These are phyloP conservation scores for Neonectria coccinea DNA, from an alignment of 2,329 filamentous ascomycete species.

Conservation along the genomic window DNA sequence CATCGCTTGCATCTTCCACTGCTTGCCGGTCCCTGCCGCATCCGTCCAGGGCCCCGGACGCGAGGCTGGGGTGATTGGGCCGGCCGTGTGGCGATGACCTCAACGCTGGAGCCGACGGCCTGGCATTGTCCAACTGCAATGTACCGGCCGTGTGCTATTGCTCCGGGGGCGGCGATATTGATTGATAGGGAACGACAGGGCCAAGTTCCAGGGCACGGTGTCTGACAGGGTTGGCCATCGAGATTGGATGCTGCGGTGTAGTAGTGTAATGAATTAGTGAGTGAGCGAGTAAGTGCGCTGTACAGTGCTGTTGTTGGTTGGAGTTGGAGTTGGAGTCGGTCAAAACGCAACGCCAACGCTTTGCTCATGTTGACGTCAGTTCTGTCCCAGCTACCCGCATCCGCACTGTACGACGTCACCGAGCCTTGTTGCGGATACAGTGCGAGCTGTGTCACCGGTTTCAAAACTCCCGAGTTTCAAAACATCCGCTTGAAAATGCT, in stretches of 20 bases:
- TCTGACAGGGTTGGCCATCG: neutral
- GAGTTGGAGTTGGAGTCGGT: neutral
- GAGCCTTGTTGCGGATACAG: slow-evolving; percentile 15
- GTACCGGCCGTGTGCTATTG: slow-evolving; percentile 13
- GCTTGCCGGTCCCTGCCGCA: slow-evolving; percentile 37
- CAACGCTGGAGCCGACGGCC: slow-evolving; percentile 32
- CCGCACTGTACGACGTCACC: slow-evolving; percentile 29
- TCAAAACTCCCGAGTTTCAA: slow-evolving; percentile 18
- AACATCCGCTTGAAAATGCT: slow-evolving; percentile 9
- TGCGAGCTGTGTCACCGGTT: slow-evolving; percentile 10
- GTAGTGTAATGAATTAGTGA: neutral
- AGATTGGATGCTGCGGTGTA: neutral
- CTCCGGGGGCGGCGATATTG: slow-evolving; percentile 24
- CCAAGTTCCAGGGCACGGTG: neutral
- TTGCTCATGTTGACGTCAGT: slow-evolving; percentile 18
- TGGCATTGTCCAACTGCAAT: neutral
- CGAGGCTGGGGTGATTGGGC: slow-evolving; percentile 38
- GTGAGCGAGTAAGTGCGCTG: neutral
- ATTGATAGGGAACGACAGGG: slow-evolving; percentile 3
- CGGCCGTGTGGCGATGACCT: slow-evolving; percentile 44
- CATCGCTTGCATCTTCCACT: slow-evolving; percentile 19
- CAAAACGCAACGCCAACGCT: neutral
- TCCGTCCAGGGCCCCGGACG: slow-evolving; percentile 35
- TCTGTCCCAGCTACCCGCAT: neutral
- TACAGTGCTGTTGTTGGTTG: neutral